Base-by-base conservation (phyloP, 2,329 filamentous ascomycete species). In the Alternaria angustiovoidea region DNA sequence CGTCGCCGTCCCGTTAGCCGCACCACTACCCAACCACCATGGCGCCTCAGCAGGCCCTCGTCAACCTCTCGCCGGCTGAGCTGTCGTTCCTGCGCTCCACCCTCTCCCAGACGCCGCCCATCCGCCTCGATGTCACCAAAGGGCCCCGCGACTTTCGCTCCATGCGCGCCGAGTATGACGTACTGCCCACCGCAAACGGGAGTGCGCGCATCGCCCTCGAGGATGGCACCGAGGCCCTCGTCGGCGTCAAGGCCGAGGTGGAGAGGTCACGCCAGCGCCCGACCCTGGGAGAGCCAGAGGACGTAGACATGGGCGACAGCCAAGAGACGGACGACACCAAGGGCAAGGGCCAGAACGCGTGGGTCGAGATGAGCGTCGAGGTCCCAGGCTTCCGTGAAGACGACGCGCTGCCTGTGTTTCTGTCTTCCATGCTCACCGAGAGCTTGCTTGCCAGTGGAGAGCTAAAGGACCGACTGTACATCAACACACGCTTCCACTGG, bases 401-500 rank as follows among this genome's bases (percentile, higher is more conserved):
- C 78, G 95, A 99, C 79, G 87, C 93, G 8, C 84, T 91, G 78
- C 94, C 94, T 3, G 89, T 96, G 20, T 97, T 96, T 75, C 81
- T 98, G 74, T 88, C 89, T 1, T 90, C 92, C 68, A 95, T 98
- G 91, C 84, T 98, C 79, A 88, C 87, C 57, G 95, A 99, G 84
- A 92, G 92, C 57, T 78, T 99, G 80, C 84, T 95, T 61, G 89
- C 88, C 32, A 90, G 89, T 78, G 90, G 88, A 20, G 85, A 85
- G 72, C 74, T 90, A 62, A 85, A 84, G 65, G 88, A 87, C 77
- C 87, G 89, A 72, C 79, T 99, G 74, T 91, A 89, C 79, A 97
- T 99, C 77, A 98, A 97, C 81, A 82, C 85, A 60, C 87, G 94
- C 44, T 99, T 94, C 84, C 94, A 98, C 83, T 99, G 95, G 95